Evolutionary conservation across 106 monocot species (phyloP), one percentile per base, ranked within the genome.

Genomic region (Posidonia australis): DNA sequence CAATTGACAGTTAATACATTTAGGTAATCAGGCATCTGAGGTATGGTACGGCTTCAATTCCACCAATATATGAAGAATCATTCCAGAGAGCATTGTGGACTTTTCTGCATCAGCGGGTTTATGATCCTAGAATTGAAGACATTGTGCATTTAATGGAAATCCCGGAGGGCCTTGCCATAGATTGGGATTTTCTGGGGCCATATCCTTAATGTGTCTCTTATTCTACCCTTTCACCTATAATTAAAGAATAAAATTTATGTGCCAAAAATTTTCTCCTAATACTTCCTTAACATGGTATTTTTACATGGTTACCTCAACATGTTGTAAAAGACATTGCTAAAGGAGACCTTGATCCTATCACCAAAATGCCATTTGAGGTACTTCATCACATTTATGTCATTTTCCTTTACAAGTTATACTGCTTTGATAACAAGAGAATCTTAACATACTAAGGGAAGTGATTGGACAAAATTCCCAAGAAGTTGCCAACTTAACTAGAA

Each of bases 111-210:
- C 96, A 96, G 48, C 79, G 90, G 48, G 96, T 96, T 63, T 96
- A 96, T 79, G 80, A 96, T 78, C 96, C 84, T 46, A 52, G 43
- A 46, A 77, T 64, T 49, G 78, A 85, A 73, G 80, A 81, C 65
- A 83, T 87, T 63, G 78, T 83, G 54, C 96, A 87, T 70, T 62
- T 96, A 46, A 75, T 77, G 21, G 72, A 82, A 19, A 47, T 87
- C 60, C 72, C 90, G 68, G 48, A 74, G 28, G 78, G 62, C 44
- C 48, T 76, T 64, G 63, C 31, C 36, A 60, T 77, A 46, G 90
- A 96, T 44, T 82, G 80, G 69, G 87, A 96, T 19, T 96, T 87
- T 79, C 72, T 96, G 48, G 96, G 96, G 58, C 96, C 96, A 96
- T 96, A 96, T 96, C 96, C 96, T 96, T 81, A 20, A 62, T 12